Percentiles rank a stretch among this genome's conserved stretches.
phyloP scores from a whole-genome alignment of 257 asterid species.

The Dorcoceras hygrometricum region DNA sequence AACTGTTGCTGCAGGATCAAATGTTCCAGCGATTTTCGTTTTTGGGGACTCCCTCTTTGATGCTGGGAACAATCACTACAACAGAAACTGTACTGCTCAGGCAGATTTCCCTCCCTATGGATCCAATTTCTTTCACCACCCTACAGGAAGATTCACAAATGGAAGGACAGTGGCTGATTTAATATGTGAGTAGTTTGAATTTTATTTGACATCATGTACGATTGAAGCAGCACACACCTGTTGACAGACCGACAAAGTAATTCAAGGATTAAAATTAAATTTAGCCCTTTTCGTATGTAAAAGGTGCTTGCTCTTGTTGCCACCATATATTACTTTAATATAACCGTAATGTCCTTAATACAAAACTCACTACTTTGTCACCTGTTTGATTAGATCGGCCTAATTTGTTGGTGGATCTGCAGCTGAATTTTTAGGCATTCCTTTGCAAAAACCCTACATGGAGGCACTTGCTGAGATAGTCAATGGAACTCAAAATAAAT shows the following conservation, averaged over 20 bases:
- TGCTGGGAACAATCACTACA: slow-evolving; percentile 74
- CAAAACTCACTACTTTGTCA: no score
- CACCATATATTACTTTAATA: no score
- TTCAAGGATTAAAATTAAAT: no score
- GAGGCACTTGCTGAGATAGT: slow-evolving; percentile 43
- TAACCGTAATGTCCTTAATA: no score
- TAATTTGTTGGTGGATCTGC: slow-evolving; percentile 18
- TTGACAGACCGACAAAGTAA: no score
- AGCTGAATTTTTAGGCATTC: slow-evolving; percentile 58
- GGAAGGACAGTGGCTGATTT: slow-evolving; percentile 77
- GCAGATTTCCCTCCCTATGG: slow-evolving; percentile 89
- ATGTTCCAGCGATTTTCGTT: slow-evolving; percentile 46
- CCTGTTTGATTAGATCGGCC: no score
- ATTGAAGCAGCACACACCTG: no score
- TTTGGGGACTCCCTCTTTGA: slow-evolving; percentile 79
- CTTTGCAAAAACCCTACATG: slow-evolving; percentile 59
- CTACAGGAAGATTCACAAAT: slow-evolving; percentile 81
- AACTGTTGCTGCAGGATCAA: slow-evolving; percentile 28
- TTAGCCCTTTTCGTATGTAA: no score
- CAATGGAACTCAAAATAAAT: slow-evolving; percentile 36
- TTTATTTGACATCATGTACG: no score
- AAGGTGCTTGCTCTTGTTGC: no score
- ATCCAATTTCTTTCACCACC: slow-evolving; percentile 59
- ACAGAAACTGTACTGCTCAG: slow-evolving; percentile 51
- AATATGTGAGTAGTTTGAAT: slow-evolving; percentile 34